Base-by-base conservation (phyloP, 305 asterid genomes). In the Stenogyne calaminthoides region DNA sequence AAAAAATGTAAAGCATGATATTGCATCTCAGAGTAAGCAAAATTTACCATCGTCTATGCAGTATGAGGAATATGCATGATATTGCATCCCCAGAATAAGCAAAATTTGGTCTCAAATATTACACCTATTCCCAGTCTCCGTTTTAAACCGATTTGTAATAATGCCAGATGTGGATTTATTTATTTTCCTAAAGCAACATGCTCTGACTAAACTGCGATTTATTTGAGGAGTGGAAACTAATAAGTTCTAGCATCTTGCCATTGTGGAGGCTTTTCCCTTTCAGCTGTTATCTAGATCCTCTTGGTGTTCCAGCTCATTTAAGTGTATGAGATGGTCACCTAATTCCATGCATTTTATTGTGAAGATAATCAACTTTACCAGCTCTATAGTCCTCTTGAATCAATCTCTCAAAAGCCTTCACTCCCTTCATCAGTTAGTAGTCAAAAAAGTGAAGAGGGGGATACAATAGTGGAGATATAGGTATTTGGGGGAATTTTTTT, bases 381-480 rank as follows among this genome's bases (percentile, higher is more conserved):
- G 46, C 60, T 49, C 36, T 29, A 3, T 32, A 66, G n/a, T 7
- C 15, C 59, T 64, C 56, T 42, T 22, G 29, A 34, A 16, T 42
- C 54, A 4, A n/a, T 25, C 15, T 72, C 62, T 32, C 22, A 37
- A 58, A 46, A 49, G 64, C 59, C 57, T 22, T 51, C 39, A 4
- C 6, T 51, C 65, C 69, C 40, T 64, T 60, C 14, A 25, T 54
- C 65, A 29, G 62, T 63, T 11, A 54, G 16, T 18, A 16, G 29
- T 7, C 1, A 54, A 63, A 42, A 32, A 29, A 27, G 55, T 25
- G 37, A 22, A 61, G 14, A 56, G 57, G 69, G 74, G 61, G 36
- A 60, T 18, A 52, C 61, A 49, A 73, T 7, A 59, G 42, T 68
- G 46, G 5, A 46, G 29, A 67, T 42, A 72, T 72, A 12, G 46